Conservation (phyloP, 768 basidiomycete species). For the Psilocybe tampanensis region DNA sequence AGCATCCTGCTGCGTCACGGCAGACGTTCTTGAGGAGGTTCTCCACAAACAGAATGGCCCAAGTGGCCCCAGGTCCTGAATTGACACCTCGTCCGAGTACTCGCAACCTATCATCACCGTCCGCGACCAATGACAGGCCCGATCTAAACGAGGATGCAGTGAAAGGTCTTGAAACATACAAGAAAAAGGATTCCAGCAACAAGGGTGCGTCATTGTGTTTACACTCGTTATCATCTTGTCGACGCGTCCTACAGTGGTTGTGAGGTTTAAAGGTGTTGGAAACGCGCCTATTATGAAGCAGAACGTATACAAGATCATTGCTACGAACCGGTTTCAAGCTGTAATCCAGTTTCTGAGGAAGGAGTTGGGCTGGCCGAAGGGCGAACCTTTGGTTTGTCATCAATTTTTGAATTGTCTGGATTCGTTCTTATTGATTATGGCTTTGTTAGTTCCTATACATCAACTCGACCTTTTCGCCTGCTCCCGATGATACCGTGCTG, state of each 20-base stretch:
- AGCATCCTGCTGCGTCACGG: neutral
- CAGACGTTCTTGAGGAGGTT: neutral
- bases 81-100: constrained; percentile 27
- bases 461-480: constrained; percentile 79
- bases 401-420: neutral
- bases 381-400: constrained; percentile 77
- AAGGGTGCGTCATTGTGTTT: constrained; percentile 54
- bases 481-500: constrained; percentile 80
- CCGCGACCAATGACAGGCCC: constrained; percentile 25
- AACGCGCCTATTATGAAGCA: constrained; percentile 99
- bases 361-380: constrained; percentile 84
- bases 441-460: constrained; percentile 58
- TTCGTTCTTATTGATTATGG: constrained; percentile 30
- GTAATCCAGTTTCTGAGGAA: constrained; percentile 92
- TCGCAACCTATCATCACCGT: constrained; percentile 30
- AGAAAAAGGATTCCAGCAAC: constrained; percentile 76
- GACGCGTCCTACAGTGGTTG: constrained; percentile 66
- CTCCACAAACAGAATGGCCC: constrained; percentile 20
- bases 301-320: constrained; percentile 97
- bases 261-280: constrained; percentile 96
- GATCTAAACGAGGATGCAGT: constrained; percentile 50
- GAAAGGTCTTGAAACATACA: constrained; percentile 82
- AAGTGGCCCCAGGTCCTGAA: constrained; percentile 28
- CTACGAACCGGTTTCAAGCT: constrained; percentile 91
- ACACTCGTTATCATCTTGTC: neutral